These are phyloP conservation scores for Coniferiporia weirii DNA, from an alignment of 1,284 basidiomycete species.

Conservation along the genomic window DNA sequence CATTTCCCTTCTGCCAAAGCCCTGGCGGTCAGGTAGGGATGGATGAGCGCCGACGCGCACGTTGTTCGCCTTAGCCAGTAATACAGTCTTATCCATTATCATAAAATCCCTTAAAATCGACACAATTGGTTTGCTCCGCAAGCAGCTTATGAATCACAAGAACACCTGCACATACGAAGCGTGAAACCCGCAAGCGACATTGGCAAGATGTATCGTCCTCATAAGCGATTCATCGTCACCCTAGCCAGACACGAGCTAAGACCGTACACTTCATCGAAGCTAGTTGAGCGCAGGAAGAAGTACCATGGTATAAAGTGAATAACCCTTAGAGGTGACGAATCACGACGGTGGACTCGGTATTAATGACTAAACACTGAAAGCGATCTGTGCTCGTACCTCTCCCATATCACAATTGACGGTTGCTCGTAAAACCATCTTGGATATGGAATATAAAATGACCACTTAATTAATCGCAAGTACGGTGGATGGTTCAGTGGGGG, in stretches of 20 bases:
- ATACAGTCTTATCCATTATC: slow-evolving; percentile 57
- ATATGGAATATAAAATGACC: not conserved
- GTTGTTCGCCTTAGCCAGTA: slow-evolving; percentile 44
- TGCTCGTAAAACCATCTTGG: slow-evolving; percentile 30
- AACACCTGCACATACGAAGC: slow-evolving; percentile 39
- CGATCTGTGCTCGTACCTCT: slow-evolving; percentile 35
- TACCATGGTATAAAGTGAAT: slow-evolving; percentile 45
- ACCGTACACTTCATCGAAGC: not conserved
- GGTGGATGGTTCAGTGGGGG: not conserved
- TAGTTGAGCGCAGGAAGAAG: not conserved
- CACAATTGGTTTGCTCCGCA: not conserved
- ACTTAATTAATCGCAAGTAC: not conserved
- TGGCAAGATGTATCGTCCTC: slow-evolving; percentile 58
- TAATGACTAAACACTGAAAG: not conserved
- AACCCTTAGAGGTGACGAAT: slow-evolving; percentile 35
- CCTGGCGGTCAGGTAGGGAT: slow-evolving; percentile 56
- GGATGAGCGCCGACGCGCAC: slow-evolving; percentile 58
- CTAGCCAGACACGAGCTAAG: slow-evolving; percentile 26
- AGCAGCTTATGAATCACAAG: not conserved
- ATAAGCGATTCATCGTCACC: slow-evolving; percentile 57
- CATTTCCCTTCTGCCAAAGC: slow-evolving; percentile 62
- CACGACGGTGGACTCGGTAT: not conserved
- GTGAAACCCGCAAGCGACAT: slow-evolving; percentile 62
- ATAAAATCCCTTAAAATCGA: slow-evolving; percentile 43
- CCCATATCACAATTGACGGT: slow-evolving; percentile 62